Evolutionary conservation across 768 basidiomycete genomes (phyloP), one percentile per base, ranked within the genome.

Genomic region (Collybiopsis luxurians): DNA sequence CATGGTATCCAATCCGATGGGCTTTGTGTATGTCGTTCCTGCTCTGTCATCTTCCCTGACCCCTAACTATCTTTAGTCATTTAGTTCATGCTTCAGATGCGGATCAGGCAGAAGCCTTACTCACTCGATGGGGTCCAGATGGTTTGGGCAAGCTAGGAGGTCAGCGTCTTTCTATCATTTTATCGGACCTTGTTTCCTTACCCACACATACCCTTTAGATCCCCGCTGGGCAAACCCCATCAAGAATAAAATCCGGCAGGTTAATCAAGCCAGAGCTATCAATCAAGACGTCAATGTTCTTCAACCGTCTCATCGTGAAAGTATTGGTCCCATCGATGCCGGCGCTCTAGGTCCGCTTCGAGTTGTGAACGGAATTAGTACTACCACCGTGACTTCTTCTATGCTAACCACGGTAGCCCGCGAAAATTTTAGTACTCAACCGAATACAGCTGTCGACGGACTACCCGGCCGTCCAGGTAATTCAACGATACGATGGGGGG

Each of bases 81-180:
- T 79, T 93, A 60, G 86, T 94, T 10, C 93, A 95, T 73, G 92
- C 94, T 28, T 93, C 90, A 56, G 90, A 94, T 72, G 90, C 88
- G 12, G 90, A 90, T 73, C 90, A 95, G 68, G 83, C 90, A 31
- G 90, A 91, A 69, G 92, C 89, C 24, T 79, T 95, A 58, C 85
- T 95, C 48, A 86, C 83, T 61, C 83, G 92, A 55, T 95, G 94
- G 92, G 88, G 89, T 36, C 88, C 89, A 44, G 93, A 95, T 72
- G 87, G 92, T 39, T 73, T 92, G 69, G 92, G 92, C 58, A 95
- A 95, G 72, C 75, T 95, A 50, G 91, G 89, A 75, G 88, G 92
- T 92, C 65, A 73, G 84, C 53, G 49, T 48, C 57, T 58, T 50
- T 59, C 51, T 39, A 46, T 55, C 55, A 58, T 60, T 55, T 59